Percentiles rank a stretch among this genome's conserved stretches.
phyloP scores from a whole-genome alignment of 2,329 filamentous ascomycete genomes.

The Calonectria pseudoturangicola region DNA sequence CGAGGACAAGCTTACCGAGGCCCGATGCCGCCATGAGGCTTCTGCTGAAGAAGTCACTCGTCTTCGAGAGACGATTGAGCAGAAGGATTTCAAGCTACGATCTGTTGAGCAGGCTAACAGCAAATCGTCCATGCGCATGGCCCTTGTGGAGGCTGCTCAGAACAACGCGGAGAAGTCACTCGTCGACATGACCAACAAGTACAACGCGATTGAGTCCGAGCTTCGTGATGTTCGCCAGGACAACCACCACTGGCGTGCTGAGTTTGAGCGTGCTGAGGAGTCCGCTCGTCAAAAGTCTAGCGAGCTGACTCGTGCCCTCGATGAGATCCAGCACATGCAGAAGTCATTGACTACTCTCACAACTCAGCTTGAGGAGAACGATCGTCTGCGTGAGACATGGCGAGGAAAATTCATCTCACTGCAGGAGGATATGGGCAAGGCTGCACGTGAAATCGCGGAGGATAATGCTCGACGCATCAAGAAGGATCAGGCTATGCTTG shows the following conservation, averaged over 20 bases:
- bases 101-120: conserved; percentile 72
- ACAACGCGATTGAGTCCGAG: conserved; percentile 72
- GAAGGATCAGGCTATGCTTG: conserved; percentile 86
- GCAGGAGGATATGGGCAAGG: conserved; percentile 89
- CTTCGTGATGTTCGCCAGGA: conserved; percentile 74
- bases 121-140: conserved; percentile 76
- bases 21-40: conserved; percentile 81
- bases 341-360: conserved; percentile 83
- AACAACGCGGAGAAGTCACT: conserved; percentile 72
- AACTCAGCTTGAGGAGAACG: conserved; percentile 88
- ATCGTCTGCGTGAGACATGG: conserved; percentile 88
- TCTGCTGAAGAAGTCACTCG: conserved; percentile 84
- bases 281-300: conserved; percentile 68
- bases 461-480: conserved; percentile 88
- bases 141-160: conserved; percentile 82
- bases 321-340: conserved; percentile 83
- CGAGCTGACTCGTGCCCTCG: conserved; percentile 68
- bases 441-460: conserved; percentile 85
- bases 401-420: conserved; percentile 88
- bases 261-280: conserved; percentile 76
- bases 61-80: conserved; percentile 79
- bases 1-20: conserved; percentile 83
- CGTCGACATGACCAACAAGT: conserved; percentile 73
- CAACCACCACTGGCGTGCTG: conserved; percentile 75
- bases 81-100: conserved; percentile 81